Evolutionary conservation across 2,329 filamentous ascomycete genomes (phyloP).

Genomic region (Exutisphaerella laricina): DNA sequence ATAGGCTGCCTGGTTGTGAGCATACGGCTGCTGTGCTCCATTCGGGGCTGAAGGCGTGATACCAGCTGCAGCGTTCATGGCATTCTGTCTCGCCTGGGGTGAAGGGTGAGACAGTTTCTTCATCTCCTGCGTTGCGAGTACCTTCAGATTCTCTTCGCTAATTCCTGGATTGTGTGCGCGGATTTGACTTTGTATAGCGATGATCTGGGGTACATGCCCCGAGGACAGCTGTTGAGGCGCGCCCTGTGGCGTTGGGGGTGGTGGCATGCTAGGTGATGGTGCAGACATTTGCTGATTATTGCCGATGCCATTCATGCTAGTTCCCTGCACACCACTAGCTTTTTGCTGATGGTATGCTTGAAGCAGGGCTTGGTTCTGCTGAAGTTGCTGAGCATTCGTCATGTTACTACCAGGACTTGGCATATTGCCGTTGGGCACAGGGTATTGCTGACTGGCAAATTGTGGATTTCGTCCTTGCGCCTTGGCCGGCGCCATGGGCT

Average conservation of each 20-base stretch:
- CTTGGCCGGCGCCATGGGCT: conserved; percentile 25
- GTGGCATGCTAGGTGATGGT: conserved; percentile 36
- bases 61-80: conserved; percentile 36
- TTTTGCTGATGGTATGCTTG: conserved; percentile 27
- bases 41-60: conserved; percentile 14
- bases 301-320: conserved; percentile 20
- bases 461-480: conserved; percentile 25
- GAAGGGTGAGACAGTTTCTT: conserved; percentile 33
- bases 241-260: conserved; percentile 29
- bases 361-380: conserved; percentile 29
- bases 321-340: conserved; percentile 16
- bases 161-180: conserved; percentile 48
- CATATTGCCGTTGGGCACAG: conserved; percentile 28
- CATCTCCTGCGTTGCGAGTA: conserved; percentile 49
- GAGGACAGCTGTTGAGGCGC: conserved; percentile 46
- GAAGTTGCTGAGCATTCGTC: conserved; percentile 32
- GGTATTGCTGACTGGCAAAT: conserved; percentile 26
- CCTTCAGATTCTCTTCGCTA: conserved; percentile 50
- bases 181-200: conserved; percentile 49
- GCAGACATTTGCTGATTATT: conserved; percentile 26
- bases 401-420: conserved; percentile 28
- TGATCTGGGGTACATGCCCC: conserved; percentile 51
- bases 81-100: conserved; percentile 33
- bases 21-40: conserved; percentile 20
- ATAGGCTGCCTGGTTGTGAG: conserved; percentile 25